Base-by-base conservation (phyloP, 2,329 filamentous ascomycete genomes). In the Fusarium humuli region DNA sequence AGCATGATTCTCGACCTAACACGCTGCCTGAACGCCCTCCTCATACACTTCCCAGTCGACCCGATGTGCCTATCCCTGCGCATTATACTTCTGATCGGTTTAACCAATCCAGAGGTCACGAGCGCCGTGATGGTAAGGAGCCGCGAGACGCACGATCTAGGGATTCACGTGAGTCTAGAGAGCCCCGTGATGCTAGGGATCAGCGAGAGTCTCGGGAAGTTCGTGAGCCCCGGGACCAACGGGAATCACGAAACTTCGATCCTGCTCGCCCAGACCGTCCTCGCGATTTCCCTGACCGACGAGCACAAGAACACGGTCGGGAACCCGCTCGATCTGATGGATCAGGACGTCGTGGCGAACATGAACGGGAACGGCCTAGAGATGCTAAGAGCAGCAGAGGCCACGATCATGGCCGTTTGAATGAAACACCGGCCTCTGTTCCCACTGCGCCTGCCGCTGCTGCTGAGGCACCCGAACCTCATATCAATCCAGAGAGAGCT, bases 401-500 rank as follows among this genome's bases (percentile, higher is more conserved):
- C 18, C 73, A 75, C 20, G 78, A 80, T 23, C 75, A 77, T 40
- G 65, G 75, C 20, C 74, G 72, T 27, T 54, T 73, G n/a, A 75
- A 73, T 34, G 76, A 81, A 11, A 62, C 73, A 4, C 61, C 76
- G 20, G 67, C 74, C n/a, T 64, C 74, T 16, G 45, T 77, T 30
- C 56, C 78, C n/a, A 74, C 80, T 3, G 50, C 57, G 0, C 62
- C 68, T 16, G 70, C 79, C 37, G 57, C 78, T 37, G 62, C 61
- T 16, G 30, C 67, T 6, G 74, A 77, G 7, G 46, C 71, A 6
- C 75, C 79, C 20, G 87, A 86, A 13, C 85, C 85, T 10, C 79
- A 80, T 11, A 85, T 88, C 72, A 88, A 88, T 65, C 86, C 87
- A 2, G 85, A 87, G 54, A 82, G 87, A 60, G 85, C 86, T 30